Evolutionary conservation across 2,329 filamentous ascomycete genomes (phyloP).

Genomic region (Tolypocladium guangdongense): DNA sequence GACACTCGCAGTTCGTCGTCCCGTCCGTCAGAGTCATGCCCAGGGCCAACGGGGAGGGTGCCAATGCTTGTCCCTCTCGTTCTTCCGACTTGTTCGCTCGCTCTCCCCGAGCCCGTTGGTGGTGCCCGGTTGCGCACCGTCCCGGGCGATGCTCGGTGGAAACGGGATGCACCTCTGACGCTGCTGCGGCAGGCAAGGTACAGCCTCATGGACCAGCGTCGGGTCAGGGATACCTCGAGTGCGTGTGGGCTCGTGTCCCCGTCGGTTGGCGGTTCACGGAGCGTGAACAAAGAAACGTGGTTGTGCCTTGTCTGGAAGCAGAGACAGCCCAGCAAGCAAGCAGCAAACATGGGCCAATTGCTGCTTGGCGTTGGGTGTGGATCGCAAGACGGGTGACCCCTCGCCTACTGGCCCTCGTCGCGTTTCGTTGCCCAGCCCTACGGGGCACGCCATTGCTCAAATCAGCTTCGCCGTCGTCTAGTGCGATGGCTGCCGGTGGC

Average conservation of each 20-base stretch:
- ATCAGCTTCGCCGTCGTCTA: no score
- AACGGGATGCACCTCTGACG: constrained; percentile 1
- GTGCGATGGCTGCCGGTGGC: no score
- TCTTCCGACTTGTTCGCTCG: background rate
- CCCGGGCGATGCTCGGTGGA: background rate
- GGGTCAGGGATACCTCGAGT: no score
- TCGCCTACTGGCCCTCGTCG: background rate
- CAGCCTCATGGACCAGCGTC: background rate
- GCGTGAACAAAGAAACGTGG: background rate
- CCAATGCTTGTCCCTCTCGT: background rate
- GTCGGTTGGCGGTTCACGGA: no score
- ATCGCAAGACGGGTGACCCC: background rate
- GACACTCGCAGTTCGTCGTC: background rate
- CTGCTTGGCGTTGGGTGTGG: background rate
- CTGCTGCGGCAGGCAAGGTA: background rate
- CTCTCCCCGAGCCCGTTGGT: background rate
- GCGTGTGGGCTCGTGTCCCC: background rate
- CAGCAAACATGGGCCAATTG: background rate
- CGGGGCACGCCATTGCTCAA: background rate
- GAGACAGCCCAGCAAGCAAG: background rate
- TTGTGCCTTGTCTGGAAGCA: background rate
- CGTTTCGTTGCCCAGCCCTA: background rate
- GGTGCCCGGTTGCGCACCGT: background rate
- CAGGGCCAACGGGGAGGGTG: background rate
- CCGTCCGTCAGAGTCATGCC: background rate